Evolutionary conservation across 2,329 filamentous ascomycete species (phyloP), one percentile per base, ranked within the genome.

Genomic region (Diaporthe batatas): DNA sequence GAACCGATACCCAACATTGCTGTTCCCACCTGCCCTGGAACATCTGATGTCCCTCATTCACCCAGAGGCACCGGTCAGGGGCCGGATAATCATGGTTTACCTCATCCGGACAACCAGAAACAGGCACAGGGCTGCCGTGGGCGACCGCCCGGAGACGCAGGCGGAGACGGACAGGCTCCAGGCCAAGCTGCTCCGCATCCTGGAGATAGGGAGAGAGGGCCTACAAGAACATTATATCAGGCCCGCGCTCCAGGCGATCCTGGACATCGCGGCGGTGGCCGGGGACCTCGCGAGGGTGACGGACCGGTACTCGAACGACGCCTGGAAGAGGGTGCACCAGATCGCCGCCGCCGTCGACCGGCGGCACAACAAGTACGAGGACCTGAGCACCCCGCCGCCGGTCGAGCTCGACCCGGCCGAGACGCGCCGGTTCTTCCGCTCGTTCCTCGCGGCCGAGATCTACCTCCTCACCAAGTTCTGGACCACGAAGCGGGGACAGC

Each of bases 61-160:
- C 2, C 0, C 6, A 34, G 18, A n/a, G n/a, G n/a, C n/a, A 2
- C 0, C 0, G n/a, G n/a, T 53, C 2, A 12, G 6, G 21, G 1
- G 14, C 12, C n/a, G 39, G 6, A 1, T 16, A 11, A 2, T 53
- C 1, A 1, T 6, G 1, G 47, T 23, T 5, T 67, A 53, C 21
- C 44, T 39, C 7, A 11, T 67, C 25, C 62, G 62, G 23, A 53
- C 25, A 11, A 39, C 8, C 16, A 23, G 62, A 8, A 21, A 25
- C 14, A 0, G 53, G 3, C 21, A 53, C 16, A n/a, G 2, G 14
- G 2, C 3, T 3, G 2, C 14, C 6, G 25, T 53, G 32, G 3
- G 7, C 2, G 6, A 21, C 2, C 6, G 14, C 18, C 12, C 7
- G 3, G 62, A 67, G 47, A 67, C 62, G 0, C 21, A 67, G n/a